These are phyloP conservation scores for Aegilops umbellulata DNA, from an alignment of 176 grass and related monocot genomes.

Conservation along the genomic window DNA sequence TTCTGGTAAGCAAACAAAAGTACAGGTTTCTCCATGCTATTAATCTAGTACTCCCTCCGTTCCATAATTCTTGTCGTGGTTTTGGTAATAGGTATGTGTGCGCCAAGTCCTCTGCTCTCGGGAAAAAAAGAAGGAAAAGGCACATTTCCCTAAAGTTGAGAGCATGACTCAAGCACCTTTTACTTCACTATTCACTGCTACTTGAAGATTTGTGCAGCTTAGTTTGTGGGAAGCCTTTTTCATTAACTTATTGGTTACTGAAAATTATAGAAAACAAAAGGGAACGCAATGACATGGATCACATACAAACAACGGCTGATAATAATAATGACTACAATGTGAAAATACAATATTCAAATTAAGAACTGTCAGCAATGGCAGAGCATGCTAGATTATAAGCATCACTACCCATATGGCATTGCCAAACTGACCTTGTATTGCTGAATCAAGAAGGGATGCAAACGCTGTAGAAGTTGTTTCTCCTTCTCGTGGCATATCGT, in stretches of 20 bases:
- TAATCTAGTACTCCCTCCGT: background rate
- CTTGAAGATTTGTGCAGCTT: background rate
- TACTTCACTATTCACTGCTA: background rate
- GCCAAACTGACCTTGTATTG: constrained; percentile 67
- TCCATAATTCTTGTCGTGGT: too few species aligned
- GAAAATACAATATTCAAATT: background rate
- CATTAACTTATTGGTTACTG: background rate
- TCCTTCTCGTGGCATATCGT: constrained; percentile 47
- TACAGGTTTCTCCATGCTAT: background rate
- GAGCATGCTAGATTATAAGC: background rate
- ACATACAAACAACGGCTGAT: background rate
- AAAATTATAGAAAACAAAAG: background rate
- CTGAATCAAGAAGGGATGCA: constrained; percentile 93
- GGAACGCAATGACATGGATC: background rate
- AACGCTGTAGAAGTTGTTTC: constrained; percentile 65
- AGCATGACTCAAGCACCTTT: background rate
- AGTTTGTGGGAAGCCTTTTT: background rate
- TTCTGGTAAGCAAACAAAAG: background rate
- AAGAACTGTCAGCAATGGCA: background rate
- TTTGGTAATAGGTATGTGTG: background rate
- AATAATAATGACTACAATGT: background rate
- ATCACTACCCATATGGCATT: background rate
- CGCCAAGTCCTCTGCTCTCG: background rate
- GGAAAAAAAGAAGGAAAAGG: background rate
- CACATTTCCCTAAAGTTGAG: background rate